Conservation (phyloP, 169 alveolate genomes). For the Plasmodium vinckei region DNA sequence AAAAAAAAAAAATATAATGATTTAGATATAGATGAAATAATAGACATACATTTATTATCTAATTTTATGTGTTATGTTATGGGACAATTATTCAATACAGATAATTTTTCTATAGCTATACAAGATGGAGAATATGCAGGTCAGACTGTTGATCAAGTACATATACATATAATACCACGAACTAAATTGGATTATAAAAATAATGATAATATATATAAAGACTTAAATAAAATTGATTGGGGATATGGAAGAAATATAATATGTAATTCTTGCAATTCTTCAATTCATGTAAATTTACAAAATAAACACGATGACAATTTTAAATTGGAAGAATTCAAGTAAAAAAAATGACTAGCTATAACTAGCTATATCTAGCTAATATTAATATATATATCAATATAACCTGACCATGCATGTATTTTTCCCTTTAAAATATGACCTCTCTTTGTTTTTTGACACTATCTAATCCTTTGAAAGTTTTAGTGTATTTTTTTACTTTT, state of each 20-base stretch:
- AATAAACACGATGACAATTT: constrained; percentile 18
- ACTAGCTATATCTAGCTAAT: not conserved
- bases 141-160: constrained; percentile 92
- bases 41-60: constrained; percentile 60
- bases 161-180: constrained; percentile 91
- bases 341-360: not conserved
- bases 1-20: constrained; percentile 67
- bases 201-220: constrained; percentile 86
- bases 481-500: too few species aligned
- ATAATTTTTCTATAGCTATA: constrained; percentile 35
- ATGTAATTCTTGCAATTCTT: constrained; percentile 27
- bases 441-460: too few species aligned
- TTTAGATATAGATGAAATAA: constrained; percentile 64
- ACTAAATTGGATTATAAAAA: constrained; percentile 76
- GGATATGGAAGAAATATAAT: constrained; percentile 65
- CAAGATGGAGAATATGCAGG: constrained; percentile 94
- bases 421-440: not conserved
- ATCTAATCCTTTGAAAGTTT: too few species aligned
- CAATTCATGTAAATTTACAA: constrained; percentile 30
- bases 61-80: constrained; percentile 71
- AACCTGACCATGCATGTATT: not conserved
- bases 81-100: constrained; percentile 45
- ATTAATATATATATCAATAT: not conserved
- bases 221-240: constrained; percentile 79
- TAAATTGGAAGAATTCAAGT: constrained; percentile 76